Percentiles rank a stretch among this genome's conserved stretches.
These are phyloP conservation scores for Taxillus chinensis DNA, from an alignment of 164 flowering plant species.

Conservation along the genomic window DNA sequence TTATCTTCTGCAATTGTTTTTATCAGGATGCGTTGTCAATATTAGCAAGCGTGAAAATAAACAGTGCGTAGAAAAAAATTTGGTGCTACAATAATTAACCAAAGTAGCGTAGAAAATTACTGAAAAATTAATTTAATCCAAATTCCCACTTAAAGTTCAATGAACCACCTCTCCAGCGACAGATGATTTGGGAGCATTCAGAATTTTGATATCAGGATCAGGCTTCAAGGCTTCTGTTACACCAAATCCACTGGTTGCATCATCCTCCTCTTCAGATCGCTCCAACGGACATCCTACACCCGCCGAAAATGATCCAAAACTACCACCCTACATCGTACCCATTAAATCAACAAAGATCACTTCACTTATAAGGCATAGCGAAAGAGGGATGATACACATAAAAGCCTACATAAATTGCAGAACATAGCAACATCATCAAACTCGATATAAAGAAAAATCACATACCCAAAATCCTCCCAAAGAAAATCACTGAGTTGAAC, in stretches of 20 bases:
- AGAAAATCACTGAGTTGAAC: no score
- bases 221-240: slow-evolving; percentile 10
- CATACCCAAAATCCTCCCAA: no score
- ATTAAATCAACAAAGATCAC: neutral
- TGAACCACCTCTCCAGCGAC: slow-evolving; percentile 8
- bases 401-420: neutral
- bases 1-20: no score
- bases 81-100: no score
- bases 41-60: no score
- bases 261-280: slow-evolving; percentile 19
- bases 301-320: slow-evolving; percentile 15
- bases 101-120: no score
- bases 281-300: slow-evolving; percentile 18
- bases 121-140: no score
- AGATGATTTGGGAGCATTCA: neutral
- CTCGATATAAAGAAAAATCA: neutral
- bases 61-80: no score
- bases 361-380: neutral
- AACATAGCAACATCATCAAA: neutral
- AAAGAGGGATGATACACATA: neutral
- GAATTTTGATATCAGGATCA: slow-evolving; percentile 9
- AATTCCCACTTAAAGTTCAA: no score
- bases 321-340: slow-evolving; percentile 13
- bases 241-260: slow-evolving; percentile 18
- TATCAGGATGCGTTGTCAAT: no score